Evolutionary conservation across 2,329 filamentous ascomycete species (phyloP).

Genomic region (Ambrosiella xylebori): DNA sequence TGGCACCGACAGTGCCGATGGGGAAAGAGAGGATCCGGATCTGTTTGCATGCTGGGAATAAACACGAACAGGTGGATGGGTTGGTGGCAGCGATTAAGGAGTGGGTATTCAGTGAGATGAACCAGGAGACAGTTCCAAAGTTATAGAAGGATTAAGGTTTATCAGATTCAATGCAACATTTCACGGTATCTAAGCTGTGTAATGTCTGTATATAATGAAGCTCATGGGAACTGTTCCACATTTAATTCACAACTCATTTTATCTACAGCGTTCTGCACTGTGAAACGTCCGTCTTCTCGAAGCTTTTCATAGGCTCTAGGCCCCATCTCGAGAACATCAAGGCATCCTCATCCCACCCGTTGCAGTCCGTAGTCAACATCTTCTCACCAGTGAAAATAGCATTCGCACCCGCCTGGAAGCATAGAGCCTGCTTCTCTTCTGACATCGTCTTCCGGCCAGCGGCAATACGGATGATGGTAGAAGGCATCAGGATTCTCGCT

Average conservation of each 20-base stretch:
- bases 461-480: constrained; percentile 72
- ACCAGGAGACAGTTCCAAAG: background rate
- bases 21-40: constrained; percentile 48
- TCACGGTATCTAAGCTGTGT: background rate
- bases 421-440: constrained; percentile 77
- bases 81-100: constrained; percentile 30
- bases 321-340: constrained; percentile 75
- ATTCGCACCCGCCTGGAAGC: constrained; percentile 82
- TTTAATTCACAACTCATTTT: no score
- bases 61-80: constrained; percentile 34
- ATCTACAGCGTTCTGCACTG: background rate
- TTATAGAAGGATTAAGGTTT: background rate
- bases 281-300: constrained; percentile 19
- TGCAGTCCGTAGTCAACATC: constrained; percentile 86
- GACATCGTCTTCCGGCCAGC: constrained; percentile 70
- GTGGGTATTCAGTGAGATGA: constrained; percentile 24
- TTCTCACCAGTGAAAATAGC: constrained; percentile 93
- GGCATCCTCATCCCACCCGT: constrained; percentile 77
- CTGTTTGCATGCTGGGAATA: constrained; percentile 53
- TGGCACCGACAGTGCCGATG: constrained; percentile 48
- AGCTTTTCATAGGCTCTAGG: constrained; percentile 54
- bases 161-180: no score
- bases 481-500: constrained; percentile 65
- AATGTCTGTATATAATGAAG: background rate
- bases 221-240: background rate